These are phyloP conservation scores for Pleurotus cornucopiae DNA, from an alignment of 768 basidiomycete genomes.

Conservation along the genomic window DNA sequence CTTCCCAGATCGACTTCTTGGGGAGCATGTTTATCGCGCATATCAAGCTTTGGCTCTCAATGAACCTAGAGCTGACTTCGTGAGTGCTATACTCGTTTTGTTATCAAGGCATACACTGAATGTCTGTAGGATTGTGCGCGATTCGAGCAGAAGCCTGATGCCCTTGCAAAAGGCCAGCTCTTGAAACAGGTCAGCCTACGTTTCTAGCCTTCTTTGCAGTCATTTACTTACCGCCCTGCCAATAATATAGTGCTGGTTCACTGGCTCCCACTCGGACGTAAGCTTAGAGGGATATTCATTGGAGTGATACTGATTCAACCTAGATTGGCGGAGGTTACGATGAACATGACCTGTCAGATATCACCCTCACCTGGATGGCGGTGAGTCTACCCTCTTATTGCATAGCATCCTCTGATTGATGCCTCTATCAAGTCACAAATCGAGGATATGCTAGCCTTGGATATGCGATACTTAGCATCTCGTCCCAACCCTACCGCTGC, in stretches of 20 bases:
- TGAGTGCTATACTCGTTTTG: constrained; percentile 25
- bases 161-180: constrained; percentile 49
- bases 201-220: background rate
- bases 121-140: constrained; percentile 53
- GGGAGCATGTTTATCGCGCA: constrained; percentile 58
- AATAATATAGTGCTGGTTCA: constrained; percentile 60
- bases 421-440: constrained; percentile 46
- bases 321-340: constrained; percentile 71
- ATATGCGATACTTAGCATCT: constrained; percentile 45
- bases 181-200: constrained; percentile 50
- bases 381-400: constrained; percentile 30
- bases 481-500: constrained; percentile 46
- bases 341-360: constrained; percentile 63
- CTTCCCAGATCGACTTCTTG: constrained; percentile 55
- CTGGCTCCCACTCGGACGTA: constrained; percentile 45
- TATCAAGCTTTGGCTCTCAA: constrained; percentile 71
- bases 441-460: constrained; percentile 49
- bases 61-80: constrained; percentile 66
- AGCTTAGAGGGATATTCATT: constrained; percentile 11
- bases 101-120: background rate
- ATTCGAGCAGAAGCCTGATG: constrained; percentile 54
- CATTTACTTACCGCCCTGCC: background rate
- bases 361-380: constrained; percentile 63
- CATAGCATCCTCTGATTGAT: constrained; percentile 9
- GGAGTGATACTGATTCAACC: background rate